Conservation (phyloP, 805 yeast species). For the Lachancea lanzarotensis region DNA sequence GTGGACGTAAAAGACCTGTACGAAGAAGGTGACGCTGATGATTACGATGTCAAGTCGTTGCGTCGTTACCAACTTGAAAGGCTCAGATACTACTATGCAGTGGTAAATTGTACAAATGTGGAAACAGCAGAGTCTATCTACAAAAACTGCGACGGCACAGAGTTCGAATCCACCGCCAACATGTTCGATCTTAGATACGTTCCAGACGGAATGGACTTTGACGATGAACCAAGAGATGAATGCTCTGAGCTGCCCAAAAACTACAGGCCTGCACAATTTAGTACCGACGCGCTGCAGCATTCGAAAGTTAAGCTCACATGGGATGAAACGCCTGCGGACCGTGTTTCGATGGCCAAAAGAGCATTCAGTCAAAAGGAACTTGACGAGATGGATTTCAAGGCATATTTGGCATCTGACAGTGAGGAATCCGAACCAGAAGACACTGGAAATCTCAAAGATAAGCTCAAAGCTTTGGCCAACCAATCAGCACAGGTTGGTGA, state of each 20-base stretch:
- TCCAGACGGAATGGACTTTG: slow-evolving; percentile 89
- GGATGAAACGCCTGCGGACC: slow-evolving; percentile 96
- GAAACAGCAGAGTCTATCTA: slow-evolving; percentile 70
- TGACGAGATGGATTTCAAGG: slow-evolving; percentile 86
- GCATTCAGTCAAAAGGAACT: slow-evolving; percentile 85
- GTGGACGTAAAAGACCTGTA: slow-evolving; percentile 64
- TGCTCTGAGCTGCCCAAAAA: slow-evolving; percentile 67
- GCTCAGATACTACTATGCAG: slow-evolving; percentile 87
- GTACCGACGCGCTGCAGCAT: slow-evolving; percentile 93
- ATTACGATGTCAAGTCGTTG: slow-evolving; percentile 75
- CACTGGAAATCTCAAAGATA: slow-evolving; percentile 40
- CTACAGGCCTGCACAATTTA: slow-evolving; percentile 74
- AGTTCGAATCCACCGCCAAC: slow-evolving; percentile 92
- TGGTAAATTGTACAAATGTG: slow-evolving; percentile 73
- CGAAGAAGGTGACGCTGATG: slow-evolving; percentile 79
- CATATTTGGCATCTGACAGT: slow-evolving; percentile 81
- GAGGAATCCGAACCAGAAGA: slow-evolving; percentile 44
- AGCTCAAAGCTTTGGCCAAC: slow-evolving; percentile 55
- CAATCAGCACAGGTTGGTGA: slow-evolving; percentile 33
- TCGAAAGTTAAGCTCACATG: slow-evolving; percentile 94
- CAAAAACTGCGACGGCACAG: slow-evolving; percentile 87
- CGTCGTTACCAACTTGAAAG: slow-evolving; percentile 91
- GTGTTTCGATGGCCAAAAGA: slow-evolving; percentile 65
- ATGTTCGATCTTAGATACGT: slow-evolving; percentile 86
- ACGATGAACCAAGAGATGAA: slow-evolving; percentile 64